Base-by-base conservation (phyloP, 208 protist species). In the Wallacemonas sp. region DNA sequence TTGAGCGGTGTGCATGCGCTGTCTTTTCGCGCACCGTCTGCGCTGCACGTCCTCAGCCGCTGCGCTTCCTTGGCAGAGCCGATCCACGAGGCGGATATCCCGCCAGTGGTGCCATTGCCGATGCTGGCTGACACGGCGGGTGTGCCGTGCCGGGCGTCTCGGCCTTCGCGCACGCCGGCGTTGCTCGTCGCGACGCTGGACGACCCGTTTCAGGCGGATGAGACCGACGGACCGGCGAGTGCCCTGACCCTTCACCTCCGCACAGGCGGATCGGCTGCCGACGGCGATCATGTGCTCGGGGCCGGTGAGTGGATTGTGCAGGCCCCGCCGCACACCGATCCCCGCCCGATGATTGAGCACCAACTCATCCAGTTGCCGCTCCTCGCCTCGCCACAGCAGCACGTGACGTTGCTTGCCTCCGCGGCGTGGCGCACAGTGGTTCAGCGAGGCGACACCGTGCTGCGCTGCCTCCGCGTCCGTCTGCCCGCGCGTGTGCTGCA, bases 401-500 rank as follows among this genome's bases (percentile, higher is more conserved):
- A 32, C 26, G 30, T 57, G 5, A 41, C 50, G 10, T 27, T 57
- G 30, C 10, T 39, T 6, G 38, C 50, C n/a, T 33, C 50, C 15
- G 50, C 30, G 12, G 12, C 12, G 50, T 57, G 50, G 50, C 30
- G 21, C 8, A 38, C 50, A 6, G 29, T 41, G 30, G 50, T 57
- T 26, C 26, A 17, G 13, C 50, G 26, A 12, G 50, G 50, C 24
- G 50, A 57, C 30, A n/a, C 50, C 8, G 3, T 63, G 30, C 66
- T 78, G 29, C 72, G 66, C 5, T 78, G 50, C 29, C 30, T 57
- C 5, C 50, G 50, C n/a, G 50, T 57, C 15, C 50, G 50, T 8
- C 17, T 57, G 30, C 50, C 50, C 8, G 50, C 50, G 1, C 50
- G 22, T 9, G 29, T 57, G 9, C 30, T 57, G 42, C n/a, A n/a